Conservation (phyloP, 2,329 filamentous ascomycete genomes). For the Magnaporthiopsis incrustans region DNA sequence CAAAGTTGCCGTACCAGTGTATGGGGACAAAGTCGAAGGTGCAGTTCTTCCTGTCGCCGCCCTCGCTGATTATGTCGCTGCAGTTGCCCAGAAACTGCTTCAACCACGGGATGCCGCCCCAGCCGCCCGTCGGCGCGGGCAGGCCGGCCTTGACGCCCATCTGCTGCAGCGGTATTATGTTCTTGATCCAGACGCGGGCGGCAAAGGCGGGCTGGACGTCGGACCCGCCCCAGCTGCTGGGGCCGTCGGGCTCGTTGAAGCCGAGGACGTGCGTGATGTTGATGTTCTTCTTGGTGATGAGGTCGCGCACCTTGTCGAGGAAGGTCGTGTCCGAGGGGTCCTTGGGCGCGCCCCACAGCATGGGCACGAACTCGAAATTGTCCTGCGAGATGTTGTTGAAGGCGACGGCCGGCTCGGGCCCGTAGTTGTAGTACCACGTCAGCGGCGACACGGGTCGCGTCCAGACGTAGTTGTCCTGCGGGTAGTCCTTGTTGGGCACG, state of each 20-base stretch:
- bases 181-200: slow-evolving; percentile 60
- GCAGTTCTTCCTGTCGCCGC: slow-evolving; percentile 37
- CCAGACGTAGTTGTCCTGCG: slow-evolving; percentile 61
- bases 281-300: slow-evolving; percentile 41
- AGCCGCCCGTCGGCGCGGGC: slow-evolving; percentile 59
- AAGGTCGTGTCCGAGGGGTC: slow-evolving; percentile 50
- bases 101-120: slow-evolving; percentile 58
- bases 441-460: slow-evolving; percentile 46
- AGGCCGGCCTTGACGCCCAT: slow-evolving; percentile 61
- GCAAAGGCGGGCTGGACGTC: slow-evolving; percentile 51
- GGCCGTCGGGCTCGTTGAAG: slow-evolving; percentile 73
- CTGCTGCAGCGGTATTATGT: slow-evolving; percentile 60
- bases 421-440: slow-evolving; percentile 85
- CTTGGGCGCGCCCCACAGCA: slow-evolving; percentile 61
- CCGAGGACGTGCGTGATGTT: slow-evolving; percentile 62
- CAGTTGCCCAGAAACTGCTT: slow-evolving; percentile 57
- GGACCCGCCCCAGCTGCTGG: slow-evolving; percentile 49
- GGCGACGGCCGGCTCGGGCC: slow-evolving; percentile 42
- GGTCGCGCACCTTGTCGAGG: slow-evolving; percentile 45
- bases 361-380: slow-evolving; percentile 67
- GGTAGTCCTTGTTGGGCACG: slow-evolving; percentile 45
- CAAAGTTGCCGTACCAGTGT: slow-evolving; percentile 64
- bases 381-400: slow-evolving; percentile 41
- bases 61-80: slow-evolving; percentile 45
- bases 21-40: slow-evolving; percentile 56